A percentile compares a stretch with the other conserved stretches of the same genome.
phyloP scores from a whole-genome alignment of 768 basidiomycete genomes.

The Tricholoma hemisulphureum region DNA sequence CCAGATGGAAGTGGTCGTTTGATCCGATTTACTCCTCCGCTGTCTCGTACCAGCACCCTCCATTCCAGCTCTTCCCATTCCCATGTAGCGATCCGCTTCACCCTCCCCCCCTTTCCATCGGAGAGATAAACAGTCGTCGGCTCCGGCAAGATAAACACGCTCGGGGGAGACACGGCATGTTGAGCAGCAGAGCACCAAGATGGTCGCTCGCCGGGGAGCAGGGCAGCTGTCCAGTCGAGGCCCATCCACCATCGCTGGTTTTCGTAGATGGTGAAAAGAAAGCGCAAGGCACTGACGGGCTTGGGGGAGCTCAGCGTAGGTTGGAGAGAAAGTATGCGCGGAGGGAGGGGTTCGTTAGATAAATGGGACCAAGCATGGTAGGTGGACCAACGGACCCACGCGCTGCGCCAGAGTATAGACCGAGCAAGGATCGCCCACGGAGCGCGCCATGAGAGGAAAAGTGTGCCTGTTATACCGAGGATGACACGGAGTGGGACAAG shows the following conservation, averaged over 20 bases:
- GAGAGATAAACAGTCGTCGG: constrained; percentile 57
- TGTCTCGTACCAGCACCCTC: constrained; percentile 67
- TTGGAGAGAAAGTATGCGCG: constrained; percentile 34
- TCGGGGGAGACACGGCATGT: constrained; percentile 66
- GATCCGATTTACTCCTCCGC: constrained; percentile 48
- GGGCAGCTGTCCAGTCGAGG: constrained; percentile 91
- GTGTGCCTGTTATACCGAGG: constrained; percentile 56
- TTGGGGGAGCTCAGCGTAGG: constrained; percentile 27
- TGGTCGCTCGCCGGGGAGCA: constrained; percentile 86
- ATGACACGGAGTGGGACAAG: constrained; percentile 62
- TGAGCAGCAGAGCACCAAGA: constrained; percentile 72
- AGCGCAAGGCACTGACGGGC: constrained; percentile 55
- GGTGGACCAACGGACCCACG: constrained; percentile 63
- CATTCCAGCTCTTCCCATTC: constrained; percentile 91
- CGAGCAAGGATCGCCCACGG: constrained; percentile 63
- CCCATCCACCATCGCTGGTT: constrained; percentile 99
- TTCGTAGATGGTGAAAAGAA: constrained; percentile 88
- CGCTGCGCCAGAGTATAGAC: constrained; percentile 57
- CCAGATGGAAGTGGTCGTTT: constrained; percentile 48
- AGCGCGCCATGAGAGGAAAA: constrained; percentile 61
- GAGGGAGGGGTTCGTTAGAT: constrained; percentile 54
- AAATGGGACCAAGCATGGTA: constrained; percentile 53
- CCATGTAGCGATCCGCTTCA: constrained; percentile 81
- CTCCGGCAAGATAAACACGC: constrained; percentile 65
- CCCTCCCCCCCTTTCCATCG: constrained; percentile 42